A percentile compares a stretch with the other conserved stretches of the same genome.
These are phyloP conservation scores for Candida palmyrensis DNA, from an alignment of 805 yeast species.

Conservation along the genomic window DNA sequence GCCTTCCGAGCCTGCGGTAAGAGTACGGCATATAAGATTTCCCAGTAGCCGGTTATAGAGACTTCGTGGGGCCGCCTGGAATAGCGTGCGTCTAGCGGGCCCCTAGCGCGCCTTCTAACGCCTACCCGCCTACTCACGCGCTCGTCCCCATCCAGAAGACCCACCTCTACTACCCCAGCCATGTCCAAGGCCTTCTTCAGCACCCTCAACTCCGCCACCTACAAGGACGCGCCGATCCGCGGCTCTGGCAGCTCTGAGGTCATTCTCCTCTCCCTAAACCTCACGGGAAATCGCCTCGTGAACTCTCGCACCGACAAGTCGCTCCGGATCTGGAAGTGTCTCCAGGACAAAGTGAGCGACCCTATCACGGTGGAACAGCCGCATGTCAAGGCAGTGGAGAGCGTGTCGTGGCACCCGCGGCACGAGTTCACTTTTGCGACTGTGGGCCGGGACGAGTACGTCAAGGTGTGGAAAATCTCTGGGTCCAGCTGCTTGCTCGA, in stretches of 20 bases:
- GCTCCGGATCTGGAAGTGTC: constrained; percentile 35
- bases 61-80: too few relatives aligned
- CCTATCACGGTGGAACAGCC: constrained; percentile 36
- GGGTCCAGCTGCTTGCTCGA: constrained; percentile 31
- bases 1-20: too few relatives aligned
- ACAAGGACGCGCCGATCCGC: constrained; percentile 12
- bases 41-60: too few relatives aligned
- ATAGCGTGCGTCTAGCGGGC: too few relatives aligned
- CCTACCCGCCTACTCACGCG: too few relatives aligned
- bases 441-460: constrained; percentile 42
- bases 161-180: too few relatives aligned
- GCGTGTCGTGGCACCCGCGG: constrained; percentile 46
- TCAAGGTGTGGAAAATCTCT: constrained; percentile 39
- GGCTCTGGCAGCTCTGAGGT: constrained; percentile 24
- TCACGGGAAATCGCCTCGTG: constrained; percentile 38
- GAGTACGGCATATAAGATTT: too few relatives aligned
- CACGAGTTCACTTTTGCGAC: constrained; percentile 42
- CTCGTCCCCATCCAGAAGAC: too few relatives aligned
- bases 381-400: constrained; percentile 35
- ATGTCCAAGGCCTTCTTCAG: too few relatives aligned
- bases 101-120: too few relatives aligned
- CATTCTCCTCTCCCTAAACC: constrained; percentile 32
- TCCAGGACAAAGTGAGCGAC: constrained; percentile 23
- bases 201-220: too few relatives aligned
- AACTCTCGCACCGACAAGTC: constrained; percentile 40